These are phyloP conservation scores for Leptographium galeiforme DNA, from an alignment of 2,329 filamentous ascomycete species.

Conservation along the genomic window DNA sequence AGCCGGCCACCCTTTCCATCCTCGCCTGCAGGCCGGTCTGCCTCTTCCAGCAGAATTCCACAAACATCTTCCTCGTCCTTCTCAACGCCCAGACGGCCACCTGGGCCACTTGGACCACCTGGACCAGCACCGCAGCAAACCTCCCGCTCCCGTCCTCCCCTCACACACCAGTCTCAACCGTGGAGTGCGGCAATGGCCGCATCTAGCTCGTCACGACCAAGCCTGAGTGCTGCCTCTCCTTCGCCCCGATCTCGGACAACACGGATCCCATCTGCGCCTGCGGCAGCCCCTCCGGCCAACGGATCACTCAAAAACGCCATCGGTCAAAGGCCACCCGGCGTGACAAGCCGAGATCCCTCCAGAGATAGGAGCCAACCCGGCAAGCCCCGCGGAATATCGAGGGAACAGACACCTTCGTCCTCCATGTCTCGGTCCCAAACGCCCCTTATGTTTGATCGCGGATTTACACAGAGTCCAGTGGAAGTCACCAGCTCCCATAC, in stretches of 20 bases:
- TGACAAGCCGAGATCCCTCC: constrained; percentile 14
- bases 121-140: background rate
- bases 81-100: constrained; percentile 1
- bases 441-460: constrained; percentile 27
- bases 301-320: constrained; percentile 29
- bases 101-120: background rate
- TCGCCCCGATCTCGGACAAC: constrained; percentile 5
- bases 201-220: background rate
- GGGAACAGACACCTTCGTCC: constrained; percentile 28
- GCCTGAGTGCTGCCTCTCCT: constrained; percentile 17
- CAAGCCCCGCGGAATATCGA: constrained; percentile 22
- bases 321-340: constrained; percentile 34
- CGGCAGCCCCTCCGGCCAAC: background rate
- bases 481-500: constrained; percentile 26
- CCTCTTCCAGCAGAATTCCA: constrained; percentile 22
- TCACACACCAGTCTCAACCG: constrained; percentile 29
- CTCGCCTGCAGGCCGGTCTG: background rate
- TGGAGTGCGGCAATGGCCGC: constrained; percentile 24
- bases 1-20: background rate
- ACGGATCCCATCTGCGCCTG: background rate
- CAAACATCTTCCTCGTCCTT: constrained; percentile 13
- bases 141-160: constrained; percentile 19
- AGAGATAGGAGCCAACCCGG: constrained; percentile 15
- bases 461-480: constrained; percentile 28
- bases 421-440: constrained; percentile 25